Evolutionary conservation across 805 yeast genomes (phyloP), one percentile per base, ranked within the genome.

Genomic region (Danielozyma ontarioensis): DNA sequence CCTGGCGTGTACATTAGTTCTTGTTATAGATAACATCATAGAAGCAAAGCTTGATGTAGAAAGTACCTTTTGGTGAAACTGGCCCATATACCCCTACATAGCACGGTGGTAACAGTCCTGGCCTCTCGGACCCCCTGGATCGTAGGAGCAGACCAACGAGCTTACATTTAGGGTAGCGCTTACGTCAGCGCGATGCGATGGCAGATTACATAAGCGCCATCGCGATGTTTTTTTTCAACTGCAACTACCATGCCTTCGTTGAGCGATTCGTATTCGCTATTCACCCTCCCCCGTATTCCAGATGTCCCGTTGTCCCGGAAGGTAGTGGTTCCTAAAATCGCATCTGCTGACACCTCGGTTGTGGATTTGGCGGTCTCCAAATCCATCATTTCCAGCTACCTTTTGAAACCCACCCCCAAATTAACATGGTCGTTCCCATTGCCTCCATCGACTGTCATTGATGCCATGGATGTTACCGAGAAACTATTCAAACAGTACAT

Each of bases 351-450:
- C 13, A 48, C 64, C 4, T 49, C 59, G 28, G 46, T 50, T 24
- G 59, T 75, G 37, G 78, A 74, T 45, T 44, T 75, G 30, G 78
- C 74, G n/a, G 64, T 74, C 29, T 68, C 75, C 36, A 76, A 74
- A 32, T 74, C 78, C 25, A 67, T 64, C 42, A 58, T 75, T 26
- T 72, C 76, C 19, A 64, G 73, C 24, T 73, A 68, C 45, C 57
- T 74, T 23, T 65, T 72, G 32, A 70, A 64, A 44, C 81, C 81
- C 13, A 64, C 77, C 11, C 81, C 81, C n/a, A 72, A 68, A 39
- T 55, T 75, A 51, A 55, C 67, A 25, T 74, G 80, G 80, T 70
- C 78, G 3, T 61, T 64, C 45, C 70, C 80, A 14, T 57, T 75
- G 29, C 62, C 75, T 13, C 80, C 80, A 5, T 59, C 63, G 17